Evolutionary conservation across 345 rosid genomes (phyloP), one percentile per base, ranked within the genome.

Genomic region (Gossypium longicalyx): DNA sequence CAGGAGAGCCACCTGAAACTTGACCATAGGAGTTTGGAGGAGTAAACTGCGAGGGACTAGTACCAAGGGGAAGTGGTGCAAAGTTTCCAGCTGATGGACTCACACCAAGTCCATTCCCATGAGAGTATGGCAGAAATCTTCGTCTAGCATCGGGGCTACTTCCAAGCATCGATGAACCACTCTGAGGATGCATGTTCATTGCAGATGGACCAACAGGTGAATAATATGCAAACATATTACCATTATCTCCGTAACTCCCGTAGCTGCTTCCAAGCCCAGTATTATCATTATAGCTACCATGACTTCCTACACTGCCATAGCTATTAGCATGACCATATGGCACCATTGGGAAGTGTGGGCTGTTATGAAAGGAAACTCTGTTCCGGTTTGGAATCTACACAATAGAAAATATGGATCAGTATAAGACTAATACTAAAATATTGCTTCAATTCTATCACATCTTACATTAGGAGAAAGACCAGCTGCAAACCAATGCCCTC

Each of bases 401-500:
- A 59, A 41, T 59, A 65, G 70, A 66, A 63, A 57, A 68, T 45
- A 73, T 74, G 71, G 77, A 73, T 74, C 52, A 77, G 67, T 45
- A 61, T 16, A 48, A 49, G 58, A 48, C 71, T 12, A 25, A 15
- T 48, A 25, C 11, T 68, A 48, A 48, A 49, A 67, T 66, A 66
- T 16, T 68, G 44, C 72, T 48, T 34, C 8, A 68, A 49, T 7
- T 68, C 43, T 15, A 25, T 7, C 9, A 23, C 81, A 73, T 68
- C 91, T 89, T 84, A 95, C 99, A 81, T 90, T 87, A 70, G 99
- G 99, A 81, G 99, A 95, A 77, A 95, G 96, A 75, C 99, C 99
- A 81, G 99, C 98, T 76, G 99, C 97, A 85, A 93, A 91, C 99
- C 99, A 95, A 83, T 95, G 98, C 81, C 99, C 99, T 70, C 97